phyloP scores from a whole-genome alignment of 2,329 filamentous ascomycete genomes.

The Cercospora sp. region DNA sequence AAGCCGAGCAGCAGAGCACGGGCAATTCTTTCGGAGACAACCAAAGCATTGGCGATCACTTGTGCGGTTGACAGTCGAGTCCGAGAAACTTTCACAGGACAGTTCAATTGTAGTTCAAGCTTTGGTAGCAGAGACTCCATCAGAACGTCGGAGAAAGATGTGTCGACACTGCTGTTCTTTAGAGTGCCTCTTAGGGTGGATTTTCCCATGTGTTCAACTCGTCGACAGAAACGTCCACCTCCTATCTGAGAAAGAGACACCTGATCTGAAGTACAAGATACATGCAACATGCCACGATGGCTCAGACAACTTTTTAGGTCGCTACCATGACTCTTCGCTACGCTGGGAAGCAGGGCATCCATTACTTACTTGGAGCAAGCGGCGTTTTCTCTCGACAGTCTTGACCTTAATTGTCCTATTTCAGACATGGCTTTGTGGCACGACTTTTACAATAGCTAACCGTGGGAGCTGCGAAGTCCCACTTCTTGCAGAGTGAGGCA shows the following conservation, averaged over 20 bases:
- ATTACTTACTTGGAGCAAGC: neutral
- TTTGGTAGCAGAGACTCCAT: neutral
- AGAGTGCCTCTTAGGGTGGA: neutral
- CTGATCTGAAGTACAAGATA: neutral
- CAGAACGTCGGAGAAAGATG: neutral
- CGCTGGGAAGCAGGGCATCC: neutral
- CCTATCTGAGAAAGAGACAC: neutral
- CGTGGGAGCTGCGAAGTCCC: neutral
- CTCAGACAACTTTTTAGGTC: neutral
- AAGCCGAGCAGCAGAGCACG: neutral
- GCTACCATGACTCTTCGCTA: neutral
- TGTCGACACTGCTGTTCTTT: neutral
- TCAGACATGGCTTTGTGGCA: neutral
- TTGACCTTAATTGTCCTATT: neutral
- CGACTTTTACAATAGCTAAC: neutral
- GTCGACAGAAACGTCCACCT: neutral
- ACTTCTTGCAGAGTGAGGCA: neutral
- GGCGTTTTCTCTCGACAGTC: neutral
- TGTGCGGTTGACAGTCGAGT: neutral
- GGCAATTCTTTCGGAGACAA: neutral
- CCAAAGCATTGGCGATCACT: neutral
- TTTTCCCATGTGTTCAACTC: neutral
- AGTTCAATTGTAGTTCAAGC: neutral
- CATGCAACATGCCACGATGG: neutral
- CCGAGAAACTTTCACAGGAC: neutral